These are phyloP conservation scores for Aspergillus egyptiacus DNA, from an alignment of 495 filamentous ascomycete species.

Conservation along the genomic window DNA sequence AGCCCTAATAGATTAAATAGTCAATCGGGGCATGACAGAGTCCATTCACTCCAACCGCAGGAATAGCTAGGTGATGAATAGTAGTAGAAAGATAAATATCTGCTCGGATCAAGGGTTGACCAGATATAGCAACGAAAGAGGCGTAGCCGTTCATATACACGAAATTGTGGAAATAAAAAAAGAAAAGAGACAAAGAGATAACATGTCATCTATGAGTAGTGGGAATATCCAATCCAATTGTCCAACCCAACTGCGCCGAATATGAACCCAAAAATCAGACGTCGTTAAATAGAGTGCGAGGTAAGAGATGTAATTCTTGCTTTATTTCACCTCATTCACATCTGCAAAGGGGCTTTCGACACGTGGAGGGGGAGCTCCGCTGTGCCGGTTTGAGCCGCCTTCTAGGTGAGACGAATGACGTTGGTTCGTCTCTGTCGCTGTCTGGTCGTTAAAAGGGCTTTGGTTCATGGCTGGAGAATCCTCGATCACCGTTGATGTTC, in stretches of 20 bases:
- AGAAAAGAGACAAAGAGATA: slow-evolving; percentile 5
- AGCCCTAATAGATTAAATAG: too few relatives aligned
- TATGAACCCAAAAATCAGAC: slow-evolving; percentile 10
- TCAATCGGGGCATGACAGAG: not conserved
- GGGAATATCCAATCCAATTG: not conserved
- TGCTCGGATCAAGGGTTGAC: not conserved
- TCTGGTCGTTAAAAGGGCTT: slow-evolving; percentile 56
- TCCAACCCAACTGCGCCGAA: slow-evolving; percentile 13
- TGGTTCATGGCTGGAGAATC: slow-evolving; percentile 45
- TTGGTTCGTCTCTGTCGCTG: slow-evolving; percentile 11
- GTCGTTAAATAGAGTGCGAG: slow-evolving; percentile 7
- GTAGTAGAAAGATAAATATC: not conserved
- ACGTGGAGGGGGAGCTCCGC: slow-evolving; percentile 24
- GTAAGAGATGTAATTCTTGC: not conserved
- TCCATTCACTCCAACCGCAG: not conserved
- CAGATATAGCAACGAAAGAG: slow-evolving; percentile 1
- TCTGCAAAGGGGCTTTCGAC: slow-evolving; percentile 44
- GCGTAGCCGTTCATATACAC: slow-evolving; percentile 20
- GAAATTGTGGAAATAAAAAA: slow-evolving; percentile 1
- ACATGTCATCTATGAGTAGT: slow-evolving; percentile 13
- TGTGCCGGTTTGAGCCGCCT: slow-evolving; percentile 24
- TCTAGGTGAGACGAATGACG: slow-evolving; percentile 19
- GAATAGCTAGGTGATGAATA: not conserved
- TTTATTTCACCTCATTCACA: slow-evolving; percentile 55
- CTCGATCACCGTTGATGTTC: slow-evolving; percentile 42